Evolutionary conservation across 495 filamentous ascomycete species (phyloP), one percentile per base, ranked within the genome.

Genomic region (Aspergillus leporis): DNA sequence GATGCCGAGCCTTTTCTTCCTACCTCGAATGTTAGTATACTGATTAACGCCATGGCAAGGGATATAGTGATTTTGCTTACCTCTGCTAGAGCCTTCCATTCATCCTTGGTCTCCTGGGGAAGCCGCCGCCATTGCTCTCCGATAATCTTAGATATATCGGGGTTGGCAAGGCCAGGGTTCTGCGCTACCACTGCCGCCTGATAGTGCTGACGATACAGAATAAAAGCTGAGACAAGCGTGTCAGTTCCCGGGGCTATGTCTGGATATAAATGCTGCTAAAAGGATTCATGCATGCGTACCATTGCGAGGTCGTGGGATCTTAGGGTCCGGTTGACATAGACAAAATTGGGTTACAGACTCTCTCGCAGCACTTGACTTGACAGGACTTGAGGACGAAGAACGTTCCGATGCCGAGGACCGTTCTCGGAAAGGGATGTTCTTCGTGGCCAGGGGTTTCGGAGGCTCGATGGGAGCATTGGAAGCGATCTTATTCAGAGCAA

Each of bases 111-210:
- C n/a, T 90, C 85, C 32, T 87, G 79, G 5, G 87, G 77, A 61
- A 92, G 84, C 60, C 83, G 78, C 58, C 86, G 83, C 94, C 94
- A 98, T 82, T 91, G 87, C 66, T 93, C 88, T 45, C 95, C 94
- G 66, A 98, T 96, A 63, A 97, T 94, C 74, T 98, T 98, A 38
- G 94, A 98, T 58, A 98, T 96, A 51, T 98, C 92, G 5, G 94
- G 94, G 73, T 98, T 98, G 34, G 95, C 86, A 61, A 97, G 84
- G 43, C 92, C 91, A 6, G 93, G 94, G 67, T 97, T 81, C 64
- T 90, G 85, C 12, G 86, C 81, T 8, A 93, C 89, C 10, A 97
- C 89, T 9, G 82, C 75, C 6, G 87, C 85, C 76, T 98, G 94
- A 67, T 94, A 87, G 72, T 95, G 90, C 70, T 98, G 94, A 30